Percentiles rank a stretch among this genome's conserved stretches.
These are phyloP conservation scores for Gynostemma pentaphyllum DNA, from an alignment of 306 rosid species.

Conservation along the genomic window DNA sequence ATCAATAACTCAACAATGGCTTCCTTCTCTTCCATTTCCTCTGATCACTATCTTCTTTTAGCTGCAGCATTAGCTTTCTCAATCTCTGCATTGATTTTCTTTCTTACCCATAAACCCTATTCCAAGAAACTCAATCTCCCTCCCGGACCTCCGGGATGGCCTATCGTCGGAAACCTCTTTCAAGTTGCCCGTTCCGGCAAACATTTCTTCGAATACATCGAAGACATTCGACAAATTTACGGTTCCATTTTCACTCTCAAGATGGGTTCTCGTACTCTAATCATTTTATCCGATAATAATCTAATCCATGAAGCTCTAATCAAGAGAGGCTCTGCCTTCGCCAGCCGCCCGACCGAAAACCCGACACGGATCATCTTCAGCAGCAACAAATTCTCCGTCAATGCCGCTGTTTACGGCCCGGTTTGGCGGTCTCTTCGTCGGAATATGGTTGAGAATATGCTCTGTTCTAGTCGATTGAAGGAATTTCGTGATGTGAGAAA, in stretches of 20 bases:
- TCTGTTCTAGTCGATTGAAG: constrained; percentile 47
- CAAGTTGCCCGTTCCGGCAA: constrained; percentile 66
- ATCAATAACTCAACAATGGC: constrained; percentile 19
- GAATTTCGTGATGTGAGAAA: constrained; percentile 56
- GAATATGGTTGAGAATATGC: constrained; percentile 98
- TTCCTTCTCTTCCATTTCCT: constrained; percentile 21
- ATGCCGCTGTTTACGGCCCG: constrained; percentile 65
- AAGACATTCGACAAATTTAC: constrained; percentile 23
- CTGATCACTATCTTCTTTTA: constrained; percentile 33
- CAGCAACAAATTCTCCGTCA: constrained; percentile 68
- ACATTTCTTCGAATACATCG: constrained; percentile 47
- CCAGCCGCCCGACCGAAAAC: constrained; percentile 58
- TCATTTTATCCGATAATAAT: constrained; percentile 46
- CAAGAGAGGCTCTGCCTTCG: constrained; percentile 45
- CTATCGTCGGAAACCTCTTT: constrained; percentile 85
- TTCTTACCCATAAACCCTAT: constrained; percentile 30
- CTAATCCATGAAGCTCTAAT: constrained; percentile 68
- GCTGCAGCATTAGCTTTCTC: constrained; percentile 36
- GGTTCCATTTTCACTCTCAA: constrained; percentile 74
- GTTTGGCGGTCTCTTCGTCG: constrained; percentile 69
- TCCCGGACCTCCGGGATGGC: constrained; percentile 96
- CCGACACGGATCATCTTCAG: constrained; percentile 83
- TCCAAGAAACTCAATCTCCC: constrained; percentile 49
- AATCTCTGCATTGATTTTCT: constrained; percentile 35
- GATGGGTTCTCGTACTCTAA: constrained; percentile 72